These are phyloP conservation scores for Pleurotus tuoliensis DNA, from an alignment of 768 basidiomycete species.

Conservation along the genomic window DNA sequence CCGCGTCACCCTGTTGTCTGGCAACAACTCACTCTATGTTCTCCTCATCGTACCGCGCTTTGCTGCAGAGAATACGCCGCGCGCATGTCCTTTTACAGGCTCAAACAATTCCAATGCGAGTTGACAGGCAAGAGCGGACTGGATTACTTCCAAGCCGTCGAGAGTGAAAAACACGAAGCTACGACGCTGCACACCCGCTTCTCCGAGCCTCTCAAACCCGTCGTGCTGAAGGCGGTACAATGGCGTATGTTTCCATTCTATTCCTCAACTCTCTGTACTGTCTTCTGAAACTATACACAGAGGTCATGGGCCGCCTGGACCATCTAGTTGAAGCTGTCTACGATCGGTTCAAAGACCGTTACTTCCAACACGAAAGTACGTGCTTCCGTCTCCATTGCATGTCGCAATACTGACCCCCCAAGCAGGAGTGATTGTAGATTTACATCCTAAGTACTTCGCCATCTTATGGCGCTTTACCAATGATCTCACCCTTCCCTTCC, in stretches of 20 bases:
- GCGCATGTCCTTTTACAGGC: conserved; percentile 91
- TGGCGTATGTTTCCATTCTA: conserved; percentile 73
- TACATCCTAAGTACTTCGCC: conserved; percentile 72
- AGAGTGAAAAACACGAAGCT: conserved; percentile 88
- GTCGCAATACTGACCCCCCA: background rate
- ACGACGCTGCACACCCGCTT: conserved; percentile 87
- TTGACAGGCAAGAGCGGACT: conserved; percentile 92
- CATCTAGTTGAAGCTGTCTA: conserved; percentile 92
- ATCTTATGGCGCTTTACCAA: background rate
- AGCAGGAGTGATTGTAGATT: conserved; percentile 80
- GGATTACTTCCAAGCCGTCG: conserved; percentile 91
- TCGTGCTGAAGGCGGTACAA: conserved; percentile 89
- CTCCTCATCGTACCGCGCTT: conserved; percentile 16
- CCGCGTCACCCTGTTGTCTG: conserved; percentile 10
- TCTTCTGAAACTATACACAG: conserved; percentile 36
- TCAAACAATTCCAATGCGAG: conserved; percentile 96
- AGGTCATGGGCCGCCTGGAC: conserved; percentile 95
- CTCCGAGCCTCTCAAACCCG: conserved; percentile 87
- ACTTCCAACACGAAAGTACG: conserved; percentile 88
- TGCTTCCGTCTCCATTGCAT: conserved; percentile 15
- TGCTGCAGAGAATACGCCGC: conserved; percentile 68
- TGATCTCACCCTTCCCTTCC: conserved; percentile 10
- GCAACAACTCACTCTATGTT: conserved; percentile 19
- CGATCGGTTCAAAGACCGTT: conserved; percentile 95
- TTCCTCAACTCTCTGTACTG: background rate